Percentiles rank a stretch among this genome's conserved stretches.
These are phyloP conservation scores for Angomonas ambiguus DNA, from an alignment of 208 protist genomes.

Conservation along the genomic window DNA sequence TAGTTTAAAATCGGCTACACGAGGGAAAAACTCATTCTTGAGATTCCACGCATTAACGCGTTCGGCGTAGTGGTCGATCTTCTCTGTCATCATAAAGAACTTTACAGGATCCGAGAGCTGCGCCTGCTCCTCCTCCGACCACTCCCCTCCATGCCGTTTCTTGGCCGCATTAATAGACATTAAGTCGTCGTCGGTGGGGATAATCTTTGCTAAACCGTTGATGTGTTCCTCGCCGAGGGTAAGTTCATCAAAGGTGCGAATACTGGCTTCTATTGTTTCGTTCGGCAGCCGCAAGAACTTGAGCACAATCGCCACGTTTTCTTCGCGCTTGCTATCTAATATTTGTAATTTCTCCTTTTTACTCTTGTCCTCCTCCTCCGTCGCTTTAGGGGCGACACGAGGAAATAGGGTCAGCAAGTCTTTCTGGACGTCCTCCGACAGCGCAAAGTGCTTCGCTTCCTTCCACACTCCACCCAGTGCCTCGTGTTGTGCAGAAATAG, in stretches of 20 bases:
- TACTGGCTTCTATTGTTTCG: constrained; percentile 60
- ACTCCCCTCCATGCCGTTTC: constrained; percentile 31
- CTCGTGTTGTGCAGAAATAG: constrained; percentile 36
- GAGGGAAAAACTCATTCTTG: constrained; percentile 40
- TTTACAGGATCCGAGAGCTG: constrained; percentile 42
- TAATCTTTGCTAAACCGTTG: constrained; percentile 51
- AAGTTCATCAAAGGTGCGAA: constrained; percentile 70
- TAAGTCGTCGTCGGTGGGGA: constrained; percentile 58
- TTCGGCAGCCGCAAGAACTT: constrained; percentile 75
- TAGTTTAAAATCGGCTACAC: constrained; percentile 46
- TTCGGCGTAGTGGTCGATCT: constrained; percentile 63
- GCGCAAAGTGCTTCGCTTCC: not conserved
- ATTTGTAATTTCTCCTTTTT: constrained; percentile 18
- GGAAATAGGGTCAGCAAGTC: constrained; percentile 26
- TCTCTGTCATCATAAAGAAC: constrained; percentile 74
- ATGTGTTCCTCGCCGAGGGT: constrained; percentile 71
- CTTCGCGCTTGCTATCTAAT: constrained; percentile 52
- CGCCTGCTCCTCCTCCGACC: constrained; percentile 38
- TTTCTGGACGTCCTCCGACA: constrained; percentile 11
- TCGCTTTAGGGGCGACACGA: constrained; percentile 6
- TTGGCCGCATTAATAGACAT: constrained; percentile 36
- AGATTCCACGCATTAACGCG: constrained; percentile 72
- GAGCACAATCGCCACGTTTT: constrained; percentile 72
- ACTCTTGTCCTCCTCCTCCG: constrained; percentile 15
- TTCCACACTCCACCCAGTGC: constrained; percentile 24